Evolutionary conservation across 2,329 filamentous ascomycete genomes (phyloP), one percentile per base, ranked within the genome.

Genomic region (Fusarium sp.): DNA sequence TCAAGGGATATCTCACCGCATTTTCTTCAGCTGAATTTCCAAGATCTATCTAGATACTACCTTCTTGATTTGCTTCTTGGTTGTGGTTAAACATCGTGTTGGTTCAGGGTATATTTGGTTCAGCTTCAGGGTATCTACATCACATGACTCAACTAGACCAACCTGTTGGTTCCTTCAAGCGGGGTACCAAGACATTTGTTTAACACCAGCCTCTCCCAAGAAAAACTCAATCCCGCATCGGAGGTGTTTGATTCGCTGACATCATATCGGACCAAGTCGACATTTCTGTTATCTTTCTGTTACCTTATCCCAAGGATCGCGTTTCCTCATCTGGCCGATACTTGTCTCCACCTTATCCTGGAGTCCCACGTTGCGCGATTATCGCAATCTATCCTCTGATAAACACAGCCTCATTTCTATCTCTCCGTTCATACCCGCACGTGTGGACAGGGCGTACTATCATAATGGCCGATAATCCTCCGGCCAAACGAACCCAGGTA

Each of bases 401-500:
- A 49, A 39, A 23, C n/a, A 21, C 19, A 44, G 26, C 37, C 42
- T 50, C 49, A 25, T 3, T 52, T 25, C 49, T 52, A 52, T 52
- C 49, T 28, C 4, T 18, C 49, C 49, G 49, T 41, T 14, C 34
- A 42, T 18, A 46, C 23, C 30, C 42, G 39, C 42, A 25, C 30
- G 34, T 37, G 31, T 34, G n/a, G n/a, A n/a, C 21, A 21, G 21
- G 21, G 21, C 21, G 21, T 4, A 21, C 13, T 46, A 26, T n/a
- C 41, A 19, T 64, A 19, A 66, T 66, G 63, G 21, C 63, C 21
- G 62, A 51, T 31, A 50, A 69, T 56, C 55, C 25, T 50, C 67
- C 49, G 28, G 58, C 70, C 48, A 83, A 83, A 69, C 76, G 81
- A 23, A 73, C 76, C 21, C 82, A 83, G 62, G 82, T 84, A 10